Base-by-base conservation (phyloP, 2,329 filamentous ascomycete species). In the Neonectria sp. region DNA sequence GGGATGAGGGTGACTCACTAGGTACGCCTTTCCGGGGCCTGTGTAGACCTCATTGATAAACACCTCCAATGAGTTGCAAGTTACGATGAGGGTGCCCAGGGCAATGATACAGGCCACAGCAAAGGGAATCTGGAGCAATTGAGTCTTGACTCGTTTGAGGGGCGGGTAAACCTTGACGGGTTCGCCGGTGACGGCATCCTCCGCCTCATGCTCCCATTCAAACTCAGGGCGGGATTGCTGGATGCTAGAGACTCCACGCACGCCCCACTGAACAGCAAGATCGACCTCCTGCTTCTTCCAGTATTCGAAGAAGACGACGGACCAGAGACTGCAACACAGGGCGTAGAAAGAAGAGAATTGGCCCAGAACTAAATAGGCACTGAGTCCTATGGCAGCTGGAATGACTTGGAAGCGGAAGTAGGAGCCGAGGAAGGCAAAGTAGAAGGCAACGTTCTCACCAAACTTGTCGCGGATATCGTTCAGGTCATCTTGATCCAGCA, bases 251-350 rank as follows among this genome's bases (percentile, higher is more conserved):
- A 97, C 95, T 7, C 93, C 93, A 57, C 93, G 91, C 3, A 97
- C 95, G 15, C 93, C 93, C 95, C 95, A 98, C 73, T 94, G 90
- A 17, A 97, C 90, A 9, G 92, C 91, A 8, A 98, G 85, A 77
- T 98, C 95, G 2, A 91, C 86, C 80, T 98, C 94, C 79, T 97
- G 94, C 75, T 95, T 92, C 83, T 97, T 97, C 95, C 95, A 98
- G 81, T 93, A 97, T 79, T 98, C 95, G 63, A 97, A 92, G 77
- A 98, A 98, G 55, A 95, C 84, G 3, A 96, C 91, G 64, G 92
- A 92, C 94, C 95, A 97, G n/a, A 97, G 83, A 37, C 91, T 92
- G 77, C 92, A 95, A 51, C 92, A 86, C 1, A 95, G 80, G 15
- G 93, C 93, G 75, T 97, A 98, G 56, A 95, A 81, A 64, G 91